Evolutionary conservation across 1,139 yeast genomes (phyloP), one percentile per base, ranked within the genome.

Genomic region (Hansenula lynferdii): DNA sequence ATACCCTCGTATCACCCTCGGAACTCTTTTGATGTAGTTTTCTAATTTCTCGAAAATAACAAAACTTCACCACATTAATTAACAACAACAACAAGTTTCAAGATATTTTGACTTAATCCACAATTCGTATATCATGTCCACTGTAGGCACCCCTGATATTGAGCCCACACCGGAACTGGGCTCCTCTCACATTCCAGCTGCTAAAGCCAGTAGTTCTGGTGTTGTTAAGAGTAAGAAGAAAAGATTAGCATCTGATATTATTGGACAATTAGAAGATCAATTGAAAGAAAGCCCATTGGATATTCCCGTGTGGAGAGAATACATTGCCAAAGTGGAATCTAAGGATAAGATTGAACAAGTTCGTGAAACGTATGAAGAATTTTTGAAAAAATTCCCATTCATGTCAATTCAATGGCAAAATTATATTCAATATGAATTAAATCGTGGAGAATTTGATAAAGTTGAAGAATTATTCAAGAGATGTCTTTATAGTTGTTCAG

Each of bases 361-460:
- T 11, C 63, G 86, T 34, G 62, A 67, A 7, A 69, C 73, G 0
- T 89, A 75, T 58, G 81, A 80, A 40, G 65, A 73, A 28, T 80
- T 84, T 53, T 69, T 90, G 39, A 61, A 62, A 15, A 67, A 75
- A 7, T 90, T 85, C 64, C 87, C 85, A 40, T 72, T 69, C 31
- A 62, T 71, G 58, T 79, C 85, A 3, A 70, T 72, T 14, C 74
- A 78, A 39, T 87, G 97, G 97, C 69, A 79, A 31, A 71, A 67
- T 38, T 89, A 85, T 57, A 76, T 87, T 42, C 76, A 78, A 42
- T 75, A 75, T 50, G 90, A 85, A 57, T 62, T 85, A 47, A 72
- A 71, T 38, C 69, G 85, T 45, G 83, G 82, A 37, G 92, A 87
- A 51, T 80, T 80, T 53, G 69, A 71, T 35, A 72, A 71, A 39